These are phyloP conservation scores for Cercophora sp. DNA, from an alignment of 495 filamentous ascomycete genomes.

Conservation along the genomic window DNA sequence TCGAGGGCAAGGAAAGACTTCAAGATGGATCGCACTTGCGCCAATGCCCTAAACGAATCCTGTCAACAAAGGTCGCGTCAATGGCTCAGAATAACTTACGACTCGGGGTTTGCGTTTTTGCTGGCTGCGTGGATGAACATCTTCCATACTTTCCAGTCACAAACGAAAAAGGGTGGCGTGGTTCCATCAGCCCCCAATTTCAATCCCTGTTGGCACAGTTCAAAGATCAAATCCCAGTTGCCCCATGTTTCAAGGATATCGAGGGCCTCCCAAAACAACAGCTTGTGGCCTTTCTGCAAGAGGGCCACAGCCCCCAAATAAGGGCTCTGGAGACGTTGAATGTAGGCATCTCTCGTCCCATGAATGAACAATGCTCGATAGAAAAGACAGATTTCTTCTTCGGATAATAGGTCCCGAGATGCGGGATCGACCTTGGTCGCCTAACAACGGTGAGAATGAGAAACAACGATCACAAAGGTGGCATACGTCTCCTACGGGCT, in stretches of 20 bases:
- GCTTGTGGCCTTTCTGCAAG: constrained; percentile 30
- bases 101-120: constrained; percentile 23
- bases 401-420: constrained; percentile 26
- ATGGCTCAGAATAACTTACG: constrained; percentile 20
- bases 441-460: too few species aligned
- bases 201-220: constrained; percentile 29
- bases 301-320: constrained; percentile 26
- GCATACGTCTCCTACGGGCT: neutral
- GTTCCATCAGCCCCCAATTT: constrained; percentile 20
- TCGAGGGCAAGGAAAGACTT: constrained; percentile 26
- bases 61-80: constrained; percentile 2
- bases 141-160: constrained; percentile 33
- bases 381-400: constrained; percentile 34
- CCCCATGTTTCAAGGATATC: constrained; percentile 25
- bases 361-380: constrained; percentile 28
- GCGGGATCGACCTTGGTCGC: constrained; percentile 21
- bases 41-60: constrained; percentile 23
- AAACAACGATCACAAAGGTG: too few species aligned
- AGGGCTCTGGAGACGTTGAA: constrained; percentile 24
- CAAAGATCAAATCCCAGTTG: constrained; percentile 31
- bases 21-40: constrained; percentile 24
- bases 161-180: constrained; percentile 27
- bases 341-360: constrained; percentile 29
- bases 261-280: constrained; percentile 28
- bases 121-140: constrained; percentile 27